Evolutionary conservation across 192 early-diverging fungal species (phyloP).

Genomic region (Entophlyctis luteolus): DNA sequence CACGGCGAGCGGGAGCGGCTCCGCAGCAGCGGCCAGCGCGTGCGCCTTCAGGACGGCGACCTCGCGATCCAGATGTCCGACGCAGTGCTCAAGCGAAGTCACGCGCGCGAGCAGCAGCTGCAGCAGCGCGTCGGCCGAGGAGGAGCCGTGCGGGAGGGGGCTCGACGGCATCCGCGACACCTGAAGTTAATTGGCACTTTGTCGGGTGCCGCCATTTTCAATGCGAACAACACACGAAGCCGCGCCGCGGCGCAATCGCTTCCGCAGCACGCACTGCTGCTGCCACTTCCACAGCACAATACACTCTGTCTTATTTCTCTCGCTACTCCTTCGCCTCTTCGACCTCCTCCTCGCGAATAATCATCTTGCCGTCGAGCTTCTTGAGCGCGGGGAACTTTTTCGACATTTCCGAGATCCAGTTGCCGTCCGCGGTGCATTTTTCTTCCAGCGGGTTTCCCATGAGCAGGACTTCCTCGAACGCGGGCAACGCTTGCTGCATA

Average conservation of each 20-base stretch:
- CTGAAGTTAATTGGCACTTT: not conserved
- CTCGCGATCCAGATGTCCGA: too few species aligned
- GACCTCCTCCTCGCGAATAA: conserved; percentile 42
- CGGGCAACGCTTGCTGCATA: conserved; percentile 36
- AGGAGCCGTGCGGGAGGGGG: not conserved
- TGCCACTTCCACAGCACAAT: not conserved
- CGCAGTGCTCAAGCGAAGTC: too few species aligned
- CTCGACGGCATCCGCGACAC: not conserved
- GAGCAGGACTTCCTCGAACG: conserved; percentile 48
- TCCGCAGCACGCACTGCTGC: not conserved
- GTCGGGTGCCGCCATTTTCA: not conserved
- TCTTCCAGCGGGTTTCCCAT: conserved; percentile 55
- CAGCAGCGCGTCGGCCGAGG: not conserved
- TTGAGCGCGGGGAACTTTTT: conserved; percentile 48
- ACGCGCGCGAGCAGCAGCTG: not conserved
- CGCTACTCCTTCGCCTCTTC: not conserved
- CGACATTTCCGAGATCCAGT: conserved; percentile 47
- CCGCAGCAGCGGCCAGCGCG: not conserved
- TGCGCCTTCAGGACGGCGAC: not conserved
- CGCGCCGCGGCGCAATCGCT: not conserved
- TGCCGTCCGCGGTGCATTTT: conserved; percentile 53
- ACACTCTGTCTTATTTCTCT: not conserved
- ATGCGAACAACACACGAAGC: not conserved
- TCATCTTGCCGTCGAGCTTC: conserved; percentile 54
- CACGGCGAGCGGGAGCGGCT: not conserved